Evolutionary conservation across 495 filamentous ascomycete species (phyloP).

Genomic region (Xylaria sp.): DNA sequence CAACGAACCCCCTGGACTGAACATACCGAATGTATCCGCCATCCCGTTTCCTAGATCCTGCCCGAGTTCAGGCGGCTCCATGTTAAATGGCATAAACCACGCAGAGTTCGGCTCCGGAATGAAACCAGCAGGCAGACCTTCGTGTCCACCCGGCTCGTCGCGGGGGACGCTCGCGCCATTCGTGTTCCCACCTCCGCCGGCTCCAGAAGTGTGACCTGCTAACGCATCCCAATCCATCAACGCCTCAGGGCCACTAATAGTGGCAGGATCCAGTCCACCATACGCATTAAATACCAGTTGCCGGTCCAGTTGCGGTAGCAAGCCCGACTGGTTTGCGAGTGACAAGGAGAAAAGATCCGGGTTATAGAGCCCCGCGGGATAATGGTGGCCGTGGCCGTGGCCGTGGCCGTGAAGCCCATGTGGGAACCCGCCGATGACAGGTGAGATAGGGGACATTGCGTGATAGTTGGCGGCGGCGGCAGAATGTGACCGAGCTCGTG

Average conservation of each 20-base stretch:
- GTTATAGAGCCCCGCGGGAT: constrained; percentile 52
- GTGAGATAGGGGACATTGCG: constrained; percentile 54
- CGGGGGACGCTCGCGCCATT: constrained; percentile 59
- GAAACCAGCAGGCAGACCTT: constrained; percentile 38
- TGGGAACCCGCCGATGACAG: constrained; percentile 46
- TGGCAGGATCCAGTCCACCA: constrained; percentile 62
- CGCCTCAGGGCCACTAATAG: constrained; percentile 42
- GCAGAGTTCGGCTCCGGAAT: constrained; percentile 67
- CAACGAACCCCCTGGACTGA: constrained; percentile 41
- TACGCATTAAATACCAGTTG: constrained; percentile 83
- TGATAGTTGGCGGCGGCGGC: constrained; percentile 48
- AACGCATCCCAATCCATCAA: constrained; percentile 44
- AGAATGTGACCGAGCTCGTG: constrained; percentile 44
- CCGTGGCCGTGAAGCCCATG: constrained; percentile 38
- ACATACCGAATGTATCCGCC: constrained; percentile 51
- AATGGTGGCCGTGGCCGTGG: constrained; percentile 46
- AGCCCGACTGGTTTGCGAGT: constrained; percentile 48
- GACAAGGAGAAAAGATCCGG: constrained; percentile 52
- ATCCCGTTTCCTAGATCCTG: constrained; percentile 53
- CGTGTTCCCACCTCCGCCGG: constrained; percentile 71
- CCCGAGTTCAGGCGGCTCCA: constrained; percentile 72
- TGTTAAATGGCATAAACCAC: constrained; percentile 96
- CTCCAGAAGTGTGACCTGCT: constrained; percentile 32
- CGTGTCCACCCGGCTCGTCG: constrained; percentile 31
- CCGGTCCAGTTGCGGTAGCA: constrained; percentile 71